A percentile compares a stretch with the other conserved stretches of the same genome.
Conservation (phyloP, 1,139 yeast species). For the Taphrina sp. region DNA sequence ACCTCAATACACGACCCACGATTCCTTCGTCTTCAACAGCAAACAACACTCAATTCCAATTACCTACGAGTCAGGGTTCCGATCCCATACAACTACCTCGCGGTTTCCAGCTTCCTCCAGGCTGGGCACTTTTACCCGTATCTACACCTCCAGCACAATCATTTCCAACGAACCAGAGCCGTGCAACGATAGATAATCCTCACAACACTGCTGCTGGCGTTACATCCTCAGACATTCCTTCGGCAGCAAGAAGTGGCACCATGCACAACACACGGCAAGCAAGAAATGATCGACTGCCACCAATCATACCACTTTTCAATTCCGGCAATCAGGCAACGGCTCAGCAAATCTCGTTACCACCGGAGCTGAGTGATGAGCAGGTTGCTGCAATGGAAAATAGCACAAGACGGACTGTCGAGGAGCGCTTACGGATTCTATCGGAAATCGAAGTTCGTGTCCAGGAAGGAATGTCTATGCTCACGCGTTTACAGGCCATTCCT, state of each 20-base stretch:
- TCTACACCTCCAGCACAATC: neutral
- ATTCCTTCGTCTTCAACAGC: no score
- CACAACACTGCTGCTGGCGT: neutral
- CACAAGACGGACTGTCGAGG: constrained; percentile 24
- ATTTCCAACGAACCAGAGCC: neutral
- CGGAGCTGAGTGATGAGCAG: constrained; percentile 22
- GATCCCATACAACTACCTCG: constrained; percentile 34
- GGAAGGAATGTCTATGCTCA: constrained; percentile 20
- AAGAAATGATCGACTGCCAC: constrained; percentile 11
- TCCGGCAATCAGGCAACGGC: neutral
- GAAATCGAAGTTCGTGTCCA: constrained; percentile 18
- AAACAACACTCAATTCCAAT: neutral
- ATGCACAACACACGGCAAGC: neutral
- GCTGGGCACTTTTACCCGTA: constrained; percentile 38
- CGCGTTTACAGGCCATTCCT: constrained; percentile 8
- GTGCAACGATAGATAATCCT: neutral
- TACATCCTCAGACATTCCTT: neutral
- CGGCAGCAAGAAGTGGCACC: neutral
- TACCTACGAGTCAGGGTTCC: constrained; percentile 7
- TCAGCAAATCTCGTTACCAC: constrained; percentile 7
- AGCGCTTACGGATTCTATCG: constrained; percentile 10
- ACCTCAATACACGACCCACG: neutral
- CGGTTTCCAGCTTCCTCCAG: constrained; percentile 37
- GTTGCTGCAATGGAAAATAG: constrained; percentile 23
- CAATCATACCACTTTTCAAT: constrained; percentile 22